A percentile compares a stretch with the other conserved stretches of the same genome.
Conservation (phyloP, 1,284 basidiomycete species). For the Trametes pubescens region DNA sequence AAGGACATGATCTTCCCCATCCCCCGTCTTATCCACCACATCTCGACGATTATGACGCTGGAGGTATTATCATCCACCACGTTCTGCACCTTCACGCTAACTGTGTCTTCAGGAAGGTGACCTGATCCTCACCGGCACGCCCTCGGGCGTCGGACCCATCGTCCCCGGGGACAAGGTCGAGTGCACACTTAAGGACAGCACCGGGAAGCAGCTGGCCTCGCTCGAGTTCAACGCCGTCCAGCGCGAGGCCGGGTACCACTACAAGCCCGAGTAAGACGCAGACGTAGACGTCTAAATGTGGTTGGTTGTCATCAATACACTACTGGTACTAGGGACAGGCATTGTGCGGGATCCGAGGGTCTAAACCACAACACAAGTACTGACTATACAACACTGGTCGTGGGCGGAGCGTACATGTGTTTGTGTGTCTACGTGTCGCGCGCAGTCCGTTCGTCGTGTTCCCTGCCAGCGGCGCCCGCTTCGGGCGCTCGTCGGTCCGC, state of each 20-base stretch:
- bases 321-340: slow-evolving; percentile 18
- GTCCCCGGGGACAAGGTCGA: slow-evolving; percentile 81
- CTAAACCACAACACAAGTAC: slow-evolving; percentile 23
- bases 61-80: too few species aligned
- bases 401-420: slow-evolving; percentile 12
- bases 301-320: slow-evolving; percentile 22
- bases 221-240: slow-evolving; percentile 74
- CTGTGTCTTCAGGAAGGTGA: slow-evolving; percentile 78
- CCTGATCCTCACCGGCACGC: slow-evolving; percentile 88
- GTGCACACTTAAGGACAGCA: slow-evolving; percentile 73
- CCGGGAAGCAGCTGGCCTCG: slow-evolving; percentile 66
- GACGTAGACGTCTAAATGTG: slow-evolving; percentile 18
- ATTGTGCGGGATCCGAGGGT: slow-evolving; percentile 9
- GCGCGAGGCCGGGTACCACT: slow-evolving; percentile 77
- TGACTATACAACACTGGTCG: slow-evolving; percentile 20
- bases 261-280: slow-evolving; percentile 30
- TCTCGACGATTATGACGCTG: slow-evolving; percentile 95
- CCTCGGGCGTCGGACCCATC: slow-evolving; percentile 88
- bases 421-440: slow-evolving; percentile 27
- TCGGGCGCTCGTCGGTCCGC: slow-evolving; percentile 27
- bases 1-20: slow-evolving; percentile 94
- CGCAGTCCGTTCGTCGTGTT: slow-evolving; percentile 42
- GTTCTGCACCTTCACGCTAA: background rate
- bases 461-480: slow-evolving; percentile 16
- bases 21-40: slow-evolving; percentile 89